phyloP scores from a whole-genome alignment of 2,329 filamentous ascomycete species.

The Capronia epimyces region DNA sequence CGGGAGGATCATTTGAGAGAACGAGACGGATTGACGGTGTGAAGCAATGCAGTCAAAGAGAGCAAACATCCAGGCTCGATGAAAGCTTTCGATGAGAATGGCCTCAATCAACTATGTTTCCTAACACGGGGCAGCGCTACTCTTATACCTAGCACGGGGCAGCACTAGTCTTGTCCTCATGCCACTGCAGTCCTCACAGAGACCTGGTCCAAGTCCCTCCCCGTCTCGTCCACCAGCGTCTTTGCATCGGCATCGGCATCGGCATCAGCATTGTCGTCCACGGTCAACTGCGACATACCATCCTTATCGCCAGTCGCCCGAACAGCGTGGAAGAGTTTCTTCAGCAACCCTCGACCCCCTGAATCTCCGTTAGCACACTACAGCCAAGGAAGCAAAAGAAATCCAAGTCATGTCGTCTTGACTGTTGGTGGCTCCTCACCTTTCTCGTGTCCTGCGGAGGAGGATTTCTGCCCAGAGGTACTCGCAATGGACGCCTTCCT shows the following conservation, averaged over 20 bases:
- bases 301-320: not conserved
- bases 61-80: too few species aligned
- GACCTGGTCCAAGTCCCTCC: slow-evolving; percentile 17
- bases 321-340: not conserved
- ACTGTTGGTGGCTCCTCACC: too few species aligned
- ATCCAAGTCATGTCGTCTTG: not conserved
- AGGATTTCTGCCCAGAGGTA: not conserved
- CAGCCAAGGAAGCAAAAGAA: not conserved
- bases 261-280: not conserved
- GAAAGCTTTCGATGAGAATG: too few species aligned
- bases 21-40: too few species aligned
- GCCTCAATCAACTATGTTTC: too few species aligned
- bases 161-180: not conserved
- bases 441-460: not conserved
- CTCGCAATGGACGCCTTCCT: slow-evolving; percentile 1
- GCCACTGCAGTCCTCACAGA: slow-evolving; percentile 9
- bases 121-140: too few species aligned
- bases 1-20: too few species aligned
- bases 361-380: not conserved
- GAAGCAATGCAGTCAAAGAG: too few species aligned
- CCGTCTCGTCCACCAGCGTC: slow-evolving; percentile 2
- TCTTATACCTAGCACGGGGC: too few species aligned
- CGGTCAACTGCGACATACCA: not conserved
- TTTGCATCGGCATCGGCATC: not conserved
- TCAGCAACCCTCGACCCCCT: not conserved